phyloP scores from a whole-genome alignment of 768 basidiomycete species.

The Rhizopogon rudus region DNA sequence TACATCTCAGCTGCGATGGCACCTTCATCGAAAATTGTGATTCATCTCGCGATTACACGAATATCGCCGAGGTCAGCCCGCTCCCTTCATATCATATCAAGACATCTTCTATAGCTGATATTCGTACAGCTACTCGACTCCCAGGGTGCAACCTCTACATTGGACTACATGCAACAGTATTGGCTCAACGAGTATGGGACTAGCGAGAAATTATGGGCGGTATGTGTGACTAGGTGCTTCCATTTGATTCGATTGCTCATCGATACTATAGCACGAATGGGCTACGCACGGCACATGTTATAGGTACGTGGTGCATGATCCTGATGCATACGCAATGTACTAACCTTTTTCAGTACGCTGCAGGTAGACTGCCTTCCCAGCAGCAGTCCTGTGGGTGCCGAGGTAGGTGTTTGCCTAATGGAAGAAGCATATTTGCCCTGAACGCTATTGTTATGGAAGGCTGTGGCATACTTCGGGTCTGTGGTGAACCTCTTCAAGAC shows the following conservation, averaged over 20 bases:
- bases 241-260: conserved; percentile 1
- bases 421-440: neutral
- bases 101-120: neutral
- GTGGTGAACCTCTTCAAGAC: conserved; percentile 58
- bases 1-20: conserved; percentile 47
- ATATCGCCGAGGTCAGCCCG: conserved; percentile 34
- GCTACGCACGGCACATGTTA: conserved; percentile 56
- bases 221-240: conserved; percentile 20
- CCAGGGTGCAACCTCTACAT: conserved; percentile 55
- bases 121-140: conserved; percentile 43
- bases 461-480: conserved; percentile 59
- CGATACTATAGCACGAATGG: conserved; percentile 60
- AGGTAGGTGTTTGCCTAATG: conserved; percentile 31
- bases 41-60: conserved; percentile 38
- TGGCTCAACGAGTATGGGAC: conserved; percentile 60
- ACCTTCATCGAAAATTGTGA: conserved; percentile 32
- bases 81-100: neutral
- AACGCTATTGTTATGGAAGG: conserved; percentile 30
- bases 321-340: neutral
- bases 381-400: conserved; percentile 55
- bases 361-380: conserved; percentile 51
- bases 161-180: conserved; percentile 54
- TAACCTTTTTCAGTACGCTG: conserved; percentile 44
- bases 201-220: conserved; percentile 68
- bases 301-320: conserved; percentile 12